Percentiles rank a stretch among this genome's conserved stretches.
These are phyloP conservation scores for Scleroderma citrinum DNA, from an alignment of 768 basidiomycete species.

Conservation along the genomic window DNA sequence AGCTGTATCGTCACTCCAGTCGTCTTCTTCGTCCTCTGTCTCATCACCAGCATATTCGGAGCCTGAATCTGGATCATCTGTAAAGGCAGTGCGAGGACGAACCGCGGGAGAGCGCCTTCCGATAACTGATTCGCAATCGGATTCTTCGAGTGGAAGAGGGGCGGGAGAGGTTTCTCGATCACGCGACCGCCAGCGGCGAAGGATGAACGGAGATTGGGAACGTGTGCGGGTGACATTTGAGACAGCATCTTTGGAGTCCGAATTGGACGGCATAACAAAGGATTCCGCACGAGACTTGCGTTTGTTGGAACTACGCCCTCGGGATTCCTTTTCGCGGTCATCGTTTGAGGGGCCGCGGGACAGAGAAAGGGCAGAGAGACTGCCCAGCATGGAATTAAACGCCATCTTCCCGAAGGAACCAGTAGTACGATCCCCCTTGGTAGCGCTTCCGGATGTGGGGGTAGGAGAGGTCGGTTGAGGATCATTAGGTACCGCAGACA, in stretches of 20 bases:
- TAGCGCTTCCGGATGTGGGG: slow-evolving; percentile 26
- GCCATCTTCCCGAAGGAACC: slow-evolving; percentile 60
- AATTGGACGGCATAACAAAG: slow-evolving; percentile 33
- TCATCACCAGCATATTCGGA: slow-evolving; percentile 50
- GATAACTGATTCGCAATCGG: slow-evolving; percentile 41
- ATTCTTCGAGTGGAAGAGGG: slow-evolving; percentile 50
- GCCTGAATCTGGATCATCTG: slow-evolving; percentile 55
- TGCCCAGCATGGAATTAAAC: slow-evolving; percentile 65
- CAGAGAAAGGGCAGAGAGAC: slow-evolving; percentile 59
- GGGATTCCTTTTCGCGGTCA: slow-evolving; percentile 37
- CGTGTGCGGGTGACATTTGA: slow-evolving; percentile 58
- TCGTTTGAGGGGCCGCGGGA: slow-evolving; percentile 46
- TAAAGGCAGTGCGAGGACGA: slow-evolving; percentile 58
- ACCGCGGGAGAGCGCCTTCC: slow-evolving; percentile 34
- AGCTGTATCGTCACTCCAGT: slow-evolving; percentile 54
- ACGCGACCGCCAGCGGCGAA: slow-evolving; percentile 59
- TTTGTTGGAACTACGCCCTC: slow-evolving; percentile 47
- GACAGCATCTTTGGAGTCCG: slow-evolving; percentile 33
- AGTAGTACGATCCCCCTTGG: slow-evolving; percentile 35
- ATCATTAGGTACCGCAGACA: slow-evolving; percentile 4
- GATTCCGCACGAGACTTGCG: slow-evolving; percentile 44
- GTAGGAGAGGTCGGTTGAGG: slow-evolving; percentile 2
- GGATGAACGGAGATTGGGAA: slow-evolving; percentile 75
- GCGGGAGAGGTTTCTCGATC: slow-evolving; percentile 52
- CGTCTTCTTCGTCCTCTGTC: slow-evolving; percentile 52